A percentile compares a stretch with the other conserved stretches of the same genome.
Evolutionary conservation across 345 rosid species (phyloP).

Genomic region (Ricinus communis): DNA sequence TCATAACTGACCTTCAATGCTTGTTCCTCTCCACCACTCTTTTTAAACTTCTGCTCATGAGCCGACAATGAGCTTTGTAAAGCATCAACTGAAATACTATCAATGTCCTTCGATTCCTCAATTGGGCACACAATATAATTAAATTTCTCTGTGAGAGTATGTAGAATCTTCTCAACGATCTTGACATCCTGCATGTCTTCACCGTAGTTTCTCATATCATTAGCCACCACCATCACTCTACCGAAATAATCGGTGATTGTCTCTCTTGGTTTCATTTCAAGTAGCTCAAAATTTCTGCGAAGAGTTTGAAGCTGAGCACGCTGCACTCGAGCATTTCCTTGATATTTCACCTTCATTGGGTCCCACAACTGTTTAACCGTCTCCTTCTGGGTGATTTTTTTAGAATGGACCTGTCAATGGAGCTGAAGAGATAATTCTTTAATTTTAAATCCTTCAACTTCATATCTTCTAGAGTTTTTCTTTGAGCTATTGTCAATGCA

Average conservation of each 20-base stretch:
- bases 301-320: neutral
- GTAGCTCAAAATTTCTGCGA: neutral
- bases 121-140: neutral
- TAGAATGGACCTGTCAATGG: neutral
- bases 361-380: no score
- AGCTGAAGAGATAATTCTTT: neutral
- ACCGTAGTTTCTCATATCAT: neutral
- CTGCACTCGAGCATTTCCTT: constrained; percentile 4
- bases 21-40: neutral
- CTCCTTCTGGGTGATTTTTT: neutral
- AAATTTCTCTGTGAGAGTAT: neutral
- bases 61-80: no score
- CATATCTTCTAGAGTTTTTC: neutral
- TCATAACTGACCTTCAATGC: neutral
- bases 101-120: neutral
- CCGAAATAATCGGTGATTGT: neutral
- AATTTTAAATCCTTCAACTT: neutral
- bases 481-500: neutral
- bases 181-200: neutral
- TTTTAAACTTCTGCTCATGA: neutral
- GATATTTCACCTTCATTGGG: no score
- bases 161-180: neutral
- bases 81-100: neutral
- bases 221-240: neutral
- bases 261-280: neutral